phyloP scores from a whole-genome alignment of 306 rosid genomes.

The Glycine tomentella region DNA sequence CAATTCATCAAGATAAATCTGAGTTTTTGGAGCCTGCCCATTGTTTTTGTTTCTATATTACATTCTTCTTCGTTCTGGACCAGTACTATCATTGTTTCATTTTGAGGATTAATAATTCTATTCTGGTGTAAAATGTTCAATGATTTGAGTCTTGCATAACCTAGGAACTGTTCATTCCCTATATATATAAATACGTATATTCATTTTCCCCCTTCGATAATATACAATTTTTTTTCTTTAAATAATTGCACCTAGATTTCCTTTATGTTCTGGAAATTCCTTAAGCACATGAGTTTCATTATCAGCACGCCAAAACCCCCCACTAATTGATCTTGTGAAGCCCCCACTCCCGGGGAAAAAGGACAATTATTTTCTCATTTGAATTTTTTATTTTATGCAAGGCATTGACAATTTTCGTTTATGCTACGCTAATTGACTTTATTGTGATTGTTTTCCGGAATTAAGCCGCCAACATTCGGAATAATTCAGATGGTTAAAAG shows the following conservation, averaged over 20 bases:
- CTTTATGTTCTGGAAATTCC: conserved; percentile 28
- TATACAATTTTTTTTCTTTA: not conserved
- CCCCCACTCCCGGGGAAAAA: too few relatives aligned
- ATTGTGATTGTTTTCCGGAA: not conserved
- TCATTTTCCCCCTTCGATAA: not conserved
- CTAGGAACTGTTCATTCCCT: conserved; percentile 4
- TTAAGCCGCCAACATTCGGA: not conserved
- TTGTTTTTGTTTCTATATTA: conserved; percentile 14
- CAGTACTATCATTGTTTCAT: conserved; percentile 27
- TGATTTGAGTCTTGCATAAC: conserved; percentile 31
- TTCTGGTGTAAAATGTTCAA: not conserved
- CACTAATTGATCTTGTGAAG: not conserved
- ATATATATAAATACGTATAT: not conserved
- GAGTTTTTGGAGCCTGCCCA: conserved; percentile 39
- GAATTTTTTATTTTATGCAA: not conserved
- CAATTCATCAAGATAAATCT: conserved; percentile 49
- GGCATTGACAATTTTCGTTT: too few relatives aligned
- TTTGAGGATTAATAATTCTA: not conserved
- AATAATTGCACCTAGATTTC: conserved; percentile 36
- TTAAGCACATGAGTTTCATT: conserved; percentile 37
- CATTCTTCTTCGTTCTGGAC: conserved; percentile 5
- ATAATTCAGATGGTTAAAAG: not conserved
- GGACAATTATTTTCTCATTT: not conserved
- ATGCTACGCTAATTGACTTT: not conserved
- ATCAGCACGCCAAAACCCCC: conserved; percentile 7